Base-by-base conservation (phyloP, 495 filamentous ascomycete genomes). In the Pyronema domesticum region DNA sequence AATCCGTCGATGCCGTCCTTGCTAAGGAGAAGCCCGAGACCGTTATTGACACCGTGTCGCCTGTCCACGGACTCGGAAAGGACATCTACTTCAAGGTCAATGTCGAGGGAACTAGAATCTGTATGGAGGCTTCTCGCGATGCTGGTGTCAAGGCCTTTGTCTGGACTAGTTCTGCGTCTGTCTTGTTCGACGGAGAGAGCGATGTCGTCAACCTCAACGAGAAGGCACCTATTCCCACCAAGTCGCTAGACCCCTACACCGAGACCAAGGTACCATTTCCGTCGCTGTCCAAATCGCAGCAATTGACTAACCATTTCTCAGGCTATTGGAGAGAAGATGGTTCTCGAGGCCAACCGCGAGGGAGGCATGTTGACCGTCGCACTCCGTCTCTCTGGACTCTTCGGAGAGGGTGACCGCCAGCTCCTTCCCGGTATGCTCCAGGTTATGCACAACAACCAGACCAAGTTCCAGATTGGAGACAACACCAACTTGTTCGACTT, bases 31-130 rank as follows among this genome's bases (percentile, higher is more conserved):
- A 80, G 68, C 87, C 93, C n/a, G 79, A 86, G 60, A 78, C 91
- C 9, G 83, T 99, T 40, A 91, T 96, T 58, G 88, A 99, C 69
- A 96, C 91, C 9, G 93, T 89, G n/a, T 83, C 82, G 4, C 85
- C 86, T 2, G 70, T 76, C 5, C 72, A 77, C 19, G 72, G 72
- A 30, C 70, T 74, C 50, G 70, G 70, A 2, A 70, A 78, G 49
- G 81, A 80, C 57, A 58, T 87, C 0, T 82, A 80, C 69, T 74
- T 77, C 53, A 88, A 85, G 71, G 91, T 99, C 57, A 99, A 96
- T 68, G 86, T 99, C 0, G 83, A 85, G 17, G 91, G 91, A 14
- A 95, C 89, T 0, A 79, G 76, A 58, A 82, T 73, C 15, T 71
- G 96, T 15, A 69, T 99, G 45, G 77, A 86, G 52, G 84, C 82